phyloP scores from a whole-genome alignment of 2,329 filamentous ascomycete genomes.

The Calonectria henricotiae region DNA sequence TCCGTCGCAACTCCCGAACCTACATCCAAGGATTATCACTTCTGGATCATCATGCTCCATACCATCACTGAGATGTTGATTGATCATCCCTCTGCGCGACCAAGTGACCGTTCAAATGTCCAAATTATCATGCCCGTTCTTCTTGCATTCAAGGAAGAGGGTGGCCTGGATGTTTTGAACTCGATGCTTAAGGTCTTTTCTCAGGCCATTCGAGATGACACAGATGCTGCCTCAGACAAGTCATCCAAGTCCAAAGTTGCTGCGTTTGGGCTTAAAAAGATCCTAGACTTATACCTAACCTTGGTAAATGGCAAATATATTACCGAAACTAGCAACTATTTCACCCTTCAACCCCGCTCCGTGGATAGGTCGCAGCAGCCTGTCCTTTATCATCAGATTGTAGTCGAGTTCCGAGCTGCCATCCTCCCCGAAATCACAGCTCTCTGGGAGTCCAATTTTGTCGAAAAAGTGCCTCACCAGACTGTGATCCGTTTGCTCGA shows the following conservation, averaged over 20 bases:
- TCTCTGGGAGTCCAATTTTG: slow-evolving; percentile 88
- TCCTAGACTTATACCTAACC: slow-evolving; percentile 85
- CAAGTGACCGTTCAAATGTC: slow-evolving; percentile 65
- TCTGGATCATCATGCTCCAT: slow-evolving; percentile 86
- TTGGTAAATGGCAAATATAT: slow-evolving; percentile 86
- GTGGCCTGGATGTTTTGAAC: slow-evolving; percentile 83
- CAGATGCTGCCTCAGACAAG: slow-evolving; percentile 65
- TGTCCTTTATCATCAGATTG: slow-evolving; percentile 78
- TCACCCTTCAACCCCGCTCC: slow-evolving; percentile 62
- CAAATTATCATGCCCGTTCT: slow-evolving; percentile 83
- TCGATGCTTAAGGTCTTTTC: slow-evolving; percentile 79
- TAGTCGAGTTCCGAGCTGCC: slow-evolving; percentile 87
- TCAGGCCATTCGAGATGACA: slow-evolving; percentile 52
- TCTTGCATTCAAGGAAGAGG: slow-evolving; percentile 87
- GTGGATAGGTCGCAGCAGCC: slow-evolving; percentile 62
- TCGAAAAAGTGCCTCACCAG: slow-evolving; percentile 84
- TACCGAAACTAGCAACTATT: slow-evolving; percentile 79
- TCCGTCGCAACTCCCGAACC: slow-evolving; percentile 63
- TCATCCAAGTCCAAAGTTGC: slow-evolving; percentile 66
- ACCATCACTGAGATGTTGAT: slow-evolving; percentile 85
- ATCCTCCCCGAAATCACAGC: slow-evolving; percentile 83
- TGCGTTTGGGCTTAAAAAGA: slow-evolving; percentile 80
- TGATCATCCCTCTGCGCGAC: slow-evolving; percentile 70
- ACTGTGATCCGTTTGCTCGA: slow-evolving; percentile 87
- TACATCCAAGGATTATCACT: slow-evolving; percentile 79